phyloP scores from a whole-genome alignment of 202 grass and related monocot species.

The Eragrostis tef region DNA sequence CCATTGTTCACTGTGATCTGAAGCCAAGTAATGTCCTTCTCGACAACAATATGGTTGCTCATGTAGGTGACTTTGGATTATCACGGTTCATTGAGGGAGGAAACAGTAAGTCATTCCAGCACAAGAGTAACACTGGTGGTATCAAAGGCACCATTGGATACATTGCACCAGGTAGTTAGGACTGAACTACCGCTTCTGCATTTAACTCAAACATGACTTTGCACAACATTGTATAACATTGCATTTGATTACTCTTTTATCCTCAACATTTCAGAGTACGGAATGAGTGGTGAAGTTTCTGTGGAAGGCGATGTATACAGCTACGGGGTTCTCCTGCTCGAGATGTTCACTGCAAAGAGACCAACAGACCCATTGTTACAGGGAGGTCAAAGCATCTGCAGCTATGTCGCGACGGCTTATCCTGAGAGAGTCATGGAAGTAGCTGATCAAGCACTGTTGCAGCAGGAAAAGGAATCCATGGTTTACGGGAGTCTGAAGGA shows the following conservation, averaged over 20 bases:
- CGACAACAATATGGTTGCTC: slow-evolving; percentile 56
- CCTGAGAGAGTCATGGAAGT: slow-evolving; percentile 10
- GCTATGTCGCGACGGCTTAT: slow-evolving; percentile 14
- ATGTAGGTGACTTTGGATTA: slow-evolving; percentile 58
- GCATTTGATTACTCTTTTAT: neutral
- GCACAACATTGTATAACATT: neutral
- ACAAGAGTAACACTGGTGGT: slow-evolving; percentile 1
- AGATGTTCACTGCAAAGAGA: slow-evolving; percentile 53
- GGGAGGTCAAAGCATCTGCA: slow-evolving; percentile 32
- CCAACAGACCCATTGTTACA: slow-evolving; percentile 47
- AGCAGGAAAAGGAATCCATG: neutral
- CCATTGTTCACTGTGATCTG: slow-evolving; percentile 66
- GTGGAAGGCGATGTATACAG: slow-evolving; percentile 53
- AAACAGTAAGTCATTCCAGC: neutral
- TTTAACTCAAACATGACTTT: neutral
- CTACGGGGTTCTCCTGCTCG: slow-evolving; percentile 55
- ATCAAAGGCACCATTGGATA: slow-evolving; percentile 47
- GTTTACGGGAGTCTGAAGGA: neutral
- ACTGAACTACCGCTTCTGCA: neutral
- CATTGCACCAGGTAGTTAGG: slow-evolving; percentile 41
- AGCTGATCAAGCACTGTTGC: slow-evolving; percentile 7
- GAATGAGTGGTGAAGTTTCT: slow-evolving; percentile 34
- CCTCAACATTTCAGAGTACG: neutral
- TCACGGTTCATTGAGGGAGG: slow-evolving; percentile 47
- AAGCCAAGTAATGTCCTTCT: slow-evolving; percentile 67